Evolutionary conservation across 2,329 filamentous ascomycete species (phyloP).

Genomic region (Fusarium sp.): DNA sequence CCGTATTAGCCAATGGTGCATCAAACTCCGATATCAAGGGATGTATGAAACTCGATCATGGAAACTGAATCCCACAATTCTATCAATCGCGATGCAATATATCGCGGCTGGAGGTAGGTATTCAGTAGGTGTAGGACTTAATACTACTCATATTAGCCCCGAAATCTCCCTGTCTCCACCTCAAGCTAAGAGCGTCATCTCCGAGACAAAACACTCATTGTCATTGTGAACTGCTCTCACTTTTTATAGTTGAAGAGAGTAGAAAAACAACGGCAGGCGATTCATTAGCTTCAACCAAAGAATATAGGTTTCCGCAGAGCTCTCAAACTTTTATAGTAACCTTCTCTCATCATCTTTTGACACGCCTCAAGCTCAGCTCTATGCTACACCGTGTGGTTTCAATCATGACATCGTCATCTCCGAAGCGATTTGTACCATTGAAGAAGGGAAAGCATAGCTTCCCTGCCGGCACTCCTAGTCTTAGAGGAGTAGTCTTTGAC

Average conservation of each 20-base stretch:
- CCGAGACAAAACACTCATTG: slow-evolving; percentile 31
- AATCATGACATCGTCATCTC: slow-evolving; percentile 57
- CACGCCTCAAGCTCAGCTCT: neutral
- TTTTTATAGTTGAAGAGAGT: neutral
- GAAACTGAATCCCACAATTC: neutral
- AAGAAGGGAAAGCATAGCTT: slow-evolving; percentile 51
- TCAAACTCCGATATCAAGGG: neutral
- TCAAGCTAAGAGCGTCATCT: slow-evolving; percentile 35
- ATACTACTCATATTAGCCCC: slow-evolving; percentile 11
- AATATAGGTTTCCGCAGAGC: neutral
- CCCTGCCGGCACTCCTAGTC: slow-evolving; percentile 55
- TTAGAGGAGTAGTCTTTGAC: slow-evolving; percentile 83
- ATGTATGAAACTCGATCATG: neutral
- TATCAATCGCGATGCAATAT: neutral
- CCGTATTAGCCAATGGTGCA: neutral
- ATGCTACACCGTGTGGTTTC: slow-evolving; percentile 51
- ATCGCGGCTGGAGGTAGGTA: slow-evolving; percentile 7
- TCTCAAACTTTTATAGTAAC: neutral
- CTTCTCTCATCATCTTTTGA: neutral
- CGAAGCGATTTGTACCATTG: slow-evolving; percentile 69
- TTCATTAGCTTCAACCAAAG: neutral
- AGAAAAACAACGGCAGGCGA: neutral
- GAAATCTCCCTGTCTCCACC: slow-evolving; percentile 30
- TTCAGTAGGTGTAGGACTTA: slow-evolving; percentile 1
- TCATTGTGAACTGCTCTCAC: slow-evolving; percentile 5